Evolutionary conservation across 2,329 filamentous ascomycete species (phyloP).

Genomic region (Biscogniauxia marginata): DNA sequence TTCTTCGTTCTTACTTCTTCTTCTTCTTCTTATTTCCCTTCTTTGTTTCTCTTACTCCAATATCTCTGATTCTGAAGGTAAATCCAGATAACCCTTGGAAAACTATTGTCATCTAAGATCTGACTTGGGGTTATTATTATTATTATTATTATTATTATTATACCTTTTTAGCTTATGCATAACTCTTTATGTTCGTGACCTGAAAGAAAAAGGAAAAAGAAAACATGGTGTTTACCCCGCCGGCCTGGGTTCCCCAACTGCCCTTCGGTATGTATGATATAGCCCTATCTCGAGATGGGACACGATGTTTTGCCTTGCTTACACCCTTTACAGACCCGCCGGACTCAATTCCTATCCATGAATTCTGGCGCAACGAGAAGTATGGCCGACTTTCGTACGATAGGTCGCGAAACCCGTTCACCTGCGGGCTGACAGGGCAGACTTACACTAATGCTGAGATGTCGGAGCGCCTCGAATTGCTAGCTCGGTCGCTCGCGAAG

Average conservation of each 20-base stretch:
- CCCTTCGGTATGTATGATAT: conserved; percentile 26
- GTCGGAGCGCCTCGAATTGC: conserved; percentile 61
- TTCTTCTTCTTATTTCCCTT: not conserved
- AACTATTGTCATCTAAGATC: too few species aligned
- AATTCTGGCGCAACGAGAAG: conserved; percentile 69
- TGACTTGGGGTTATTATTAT: too few species aligned
- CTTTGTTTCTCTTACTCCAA: not conserved
- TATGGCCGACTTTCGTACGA: conserved; percentile 62
- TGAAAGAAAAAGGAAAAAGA: conserved; percentile 6
- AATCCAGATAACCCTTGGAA: too few species aligned
- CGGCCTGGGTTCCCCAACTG: conserved; percentile 28
- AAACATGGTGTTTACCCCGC: conserved; percentile 30
- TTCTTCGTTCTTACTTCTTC: too few species aligned
- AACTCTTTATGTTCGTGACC: too few species aligned
- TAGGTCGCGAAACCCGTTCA: conserved; percentile 64
- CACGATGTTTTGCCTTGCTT: conserved; percentile 3
- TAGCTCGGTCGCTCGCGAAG: conserved; percentile 63
- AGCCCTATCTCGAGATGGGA: not conserved
- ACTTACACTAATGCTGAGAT: conserved; percentile 62
- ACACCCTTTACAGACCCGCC: conserved; percentile 42
- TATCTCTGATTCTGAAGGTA: too few species aligned
- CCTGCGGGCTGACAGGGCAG: conserved; percentile 68
- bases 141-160: not conserved
- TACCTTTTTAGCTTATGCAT: not conserved
- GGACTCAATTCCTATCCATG: conserved; percentile 63